phyloP scores from a whole-genome alignment of 2,329 filamentous ascomycete genomes.

The Esteya vermicola region DNA sequence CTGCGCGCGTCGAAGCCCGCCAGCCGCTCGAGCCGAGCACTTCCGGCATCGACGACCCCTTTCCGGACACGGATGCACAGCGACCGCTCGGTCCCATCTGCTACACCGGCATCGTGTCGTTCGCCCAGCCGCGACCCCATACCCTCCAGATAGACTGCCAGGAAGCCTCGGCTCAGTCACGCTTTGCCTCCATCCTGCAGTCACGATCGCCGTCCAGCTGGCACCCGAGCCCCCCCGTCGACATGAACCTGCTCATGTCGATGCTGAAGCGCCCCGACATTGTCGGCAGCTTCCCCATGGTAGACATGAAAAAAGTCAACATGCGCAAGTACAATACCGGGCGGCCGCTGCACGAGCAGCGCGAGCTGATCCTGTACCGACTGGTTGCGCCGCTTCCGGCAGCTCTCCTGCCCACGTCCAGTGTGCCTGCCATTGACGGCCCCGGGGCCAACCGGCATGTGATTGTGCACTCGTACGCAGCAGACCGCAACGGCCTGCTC shows the following conservation, averaged over 20 bases:
- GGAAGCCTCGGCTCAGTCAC: conserved; percentile 24
- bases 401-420: too few species aligned
- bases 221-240: conserved; percentile 29
- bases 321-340: conserved; percentile 29
- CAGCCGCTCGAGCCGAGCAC: conserved; percentile 29
- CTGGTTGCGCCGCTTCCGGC: conserved; percentile 30
- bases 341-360: conserved; percentile 26
- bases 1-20: conserved; percentile 31
- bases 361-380: conserved; percentile 35
- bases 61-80: conserved; percentile 23
- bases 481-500: conserved; percentile 38
- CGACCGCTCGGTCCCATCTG: conserved; percentile 25
- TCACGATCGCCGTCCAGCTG: conserved; percentile 24
- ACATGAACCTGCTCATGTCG: conserved; percentile 25
- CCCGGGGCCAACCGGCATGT: conserved; percentile 31
- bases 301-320: conserved; percentile 42
- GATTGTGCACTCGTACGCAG: conserved; percentile 33
- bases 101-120: conserved; percentile 37
- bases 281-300: conserved; percentile 30
- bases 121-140: conserved; percentile 27
- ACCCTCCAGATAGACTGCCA: conserved; percentile 23
- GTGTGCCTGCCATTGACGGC: conserved; percentile 11
- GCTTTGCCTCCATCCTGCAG: conserved; percentile 26
- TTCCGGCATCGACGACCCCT: conserved; percentile 19
- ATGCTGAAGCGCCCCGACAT: conserved; percentile 21